Evolutionary conservation across 148 eudicot species (phyloP), one percentile per base, ranked within the genome.

Genomic region (Rheum nobile): DNA sequence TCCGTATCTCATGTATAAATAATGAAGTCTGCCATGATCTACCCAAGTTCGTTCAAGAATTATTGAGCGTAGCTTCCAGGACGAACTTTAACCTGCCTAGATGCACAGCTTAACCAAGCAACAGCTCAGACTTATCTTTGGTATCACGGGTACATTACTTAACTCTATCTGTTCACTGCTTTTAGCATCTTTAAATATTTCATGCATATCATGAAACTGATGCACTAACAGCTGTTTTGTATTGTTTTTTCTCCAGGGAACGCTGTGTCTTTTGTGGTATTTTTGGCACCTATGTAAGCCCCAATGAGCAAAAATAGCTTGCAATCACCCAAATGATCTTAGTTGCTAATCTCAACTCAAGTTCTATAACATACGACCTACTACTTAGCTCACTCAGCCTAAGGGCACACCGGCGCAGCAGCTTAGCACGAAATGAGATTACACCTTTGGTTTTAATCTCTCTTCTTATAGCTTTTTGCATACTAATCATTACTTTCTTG

Each of bases 251-350:
- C 19, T n/a, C 34, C 80, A 85, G 87, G 87, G 21, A 85, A 85
- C 73, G 73, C 75, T 26, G 77, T 85, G 59, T 80, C 87, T 4
- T 83, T 85, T 78, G 61, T 83, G 78, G 87, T 85, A 67, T 85
- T 82, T 78, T 47, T 85, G 72, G 80, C 87, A 29, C 87, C 87
- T 44, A 67, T 82, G 87, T 85, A 85, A 80, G 83, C 50, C 44
- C 19, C 24, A 42, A 34, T 52, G 21, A 10, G 31, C 46, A 37
- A 4, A 68, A n/a, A n/a, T n/a, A n/a, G n/a, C n/a, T n/a, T n/a
- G n/a, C n/a, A n/a, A n/a, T n/a, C 6, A 48, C 50, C 16, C 50
- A 46, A 46, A 46, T 46, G 3, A 46, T 46, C 5, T 46, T 46
- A 46, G 50, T 16, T 46, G 17, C 14, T 46, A 2, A 6, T n/a